Evolutionary conservation across 352 stramenopile species (phyloP).

Genomic region (Pythium brassicae): DNA sequence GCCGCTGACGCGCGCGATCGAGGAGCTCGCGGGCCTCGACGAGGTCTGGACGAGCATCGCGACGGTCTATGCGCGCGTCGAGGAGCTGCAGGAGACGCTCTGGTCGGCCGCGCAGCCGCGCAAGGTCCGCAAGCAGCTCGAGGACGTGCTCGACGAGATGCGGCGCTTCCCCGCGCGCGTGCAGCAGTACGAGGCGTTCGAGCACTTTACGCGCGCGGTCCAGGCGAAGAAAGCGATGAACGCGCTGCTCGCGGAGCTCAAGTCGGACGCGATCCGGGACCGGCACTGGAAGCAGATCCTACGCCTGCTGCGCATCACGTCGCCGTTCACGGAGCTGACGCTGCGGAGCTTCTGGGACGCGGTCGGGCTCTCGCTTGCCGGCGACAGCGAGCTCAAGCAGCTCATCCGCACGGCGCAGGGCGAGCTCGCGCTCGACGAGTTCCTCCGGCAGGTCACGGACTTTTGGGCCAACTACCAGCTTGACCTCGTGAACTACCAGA

Average conservation of each 20-base stretch:
- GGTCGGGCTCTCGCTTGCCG: conserved; percentile 73
- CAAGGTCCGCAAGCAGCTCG: conserved; percentile 95
- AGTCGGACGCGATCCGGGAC: conserved; percentile 98
- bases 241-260: conserved; percentile 95
- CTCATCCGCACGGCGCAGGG: conserved; percentile 98
- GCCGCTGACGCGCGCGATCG: conserved; percentile 70
- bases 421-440: conserved; percentile 99
- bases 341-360: conserved; percentile 97
- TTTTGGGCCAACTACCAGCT: conserved; percentile 90
- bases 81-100: conserved; percentile 92
- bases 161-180: conserved; percentile 94
- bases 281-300: conserved; percentile 99
- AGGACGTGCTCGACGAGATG: conserved; percentile 96
- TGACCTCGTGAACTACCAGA: conserved; percentile 92
- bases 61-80: conserved; percentile 83
- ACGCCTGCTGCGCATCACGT: conserved; percentile 90
- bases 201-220: conserved; percentile 91
- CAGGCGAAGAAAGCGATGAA: conserved; percentile 93
- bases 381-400: conserved; percentile 95
- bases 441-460: conserved; percentile 93
- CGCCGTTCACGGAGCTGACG: conserved; percentile 94
- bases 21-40: conserved; percentile 94
- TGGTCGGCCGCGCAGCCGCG: conserved; percentile 93
- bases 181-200: conserved; percentile 98
- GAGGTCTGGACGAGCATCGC: conserved; percentile 97